phyloP scores from a whole-genome alignment of 352 stramenopile species.

The Phytophthora brassicae region DNA sequence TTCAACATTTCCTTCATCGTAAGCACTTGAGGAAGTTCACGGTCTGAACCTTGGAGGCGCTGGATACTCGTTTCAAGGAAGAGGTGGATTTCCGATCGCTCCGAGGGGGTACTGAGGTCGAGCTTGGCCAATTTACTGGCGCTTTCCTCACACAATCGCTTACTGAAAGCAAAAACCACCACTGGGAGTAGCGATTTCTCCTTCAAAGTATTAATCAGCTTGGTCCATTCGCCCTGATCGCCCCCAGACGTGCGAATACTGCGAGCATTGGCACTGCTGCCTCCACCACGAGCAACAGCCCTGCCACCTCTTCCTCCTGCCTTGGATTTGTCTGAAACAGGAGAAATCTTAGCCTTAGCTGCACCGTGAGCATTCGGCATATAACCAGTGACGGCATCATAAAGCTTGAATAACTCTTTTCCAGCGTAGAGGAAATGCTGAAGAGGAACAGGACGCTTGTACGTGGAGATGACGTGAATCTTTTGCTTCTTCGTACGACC shows the following conservation, averaged over 20 bases:
- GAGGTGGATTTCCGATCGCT: constrained; percentile 96
- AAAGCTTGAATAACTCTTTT: constrained; percentile 97
- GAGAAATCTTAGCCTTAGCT: constrained; percentile 83
- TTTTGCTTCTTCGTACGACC: constrained; percentile 98
- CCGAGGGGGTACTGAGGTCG: constrained; percentile 98
- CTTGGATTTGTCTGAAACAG: constrained; percentile 56
- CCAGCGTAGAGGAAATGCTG: constrained; percentile 98
- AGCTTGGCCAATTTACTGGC: constrained; percentile 92
- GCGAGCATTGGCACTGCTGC: constrained; percentile 72
- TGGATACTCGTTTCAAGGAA: constrained; percentile 99
- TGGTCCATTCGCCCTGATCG: constrained; percentile 98
- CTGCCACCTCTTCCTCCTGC: no score
- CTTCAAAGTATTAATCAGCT: constrained; percentile 99
- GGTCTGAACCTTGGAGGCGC: constrained; percentile 96
- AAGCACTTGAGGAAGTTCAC: constrained; percentile 96
- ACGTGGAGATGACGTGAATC: constrained; percentile 99
- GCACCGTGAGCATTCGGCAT: constrained; percentile 97
- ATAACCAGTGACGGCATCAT: constrained; percentile 99
- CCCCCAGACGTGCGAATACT: constrained; percentile 57
- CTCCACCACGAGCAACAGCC: constrained; percentile 76
- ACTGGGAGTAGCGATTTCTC: constrained; percentile 96
- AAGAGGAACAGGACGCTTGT: constrained; percentile 98
- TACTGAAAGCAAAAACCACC: constrained; percentile 99
- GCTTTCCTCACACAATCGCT: constrained; percentile 97
- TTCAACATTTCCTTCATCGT: constrained; percentile 96